These are phyloP conservation scores for Mangifera indica DNA, from an alignment of 345 rosid genomes.

Conservation along the genomic window DNA sequence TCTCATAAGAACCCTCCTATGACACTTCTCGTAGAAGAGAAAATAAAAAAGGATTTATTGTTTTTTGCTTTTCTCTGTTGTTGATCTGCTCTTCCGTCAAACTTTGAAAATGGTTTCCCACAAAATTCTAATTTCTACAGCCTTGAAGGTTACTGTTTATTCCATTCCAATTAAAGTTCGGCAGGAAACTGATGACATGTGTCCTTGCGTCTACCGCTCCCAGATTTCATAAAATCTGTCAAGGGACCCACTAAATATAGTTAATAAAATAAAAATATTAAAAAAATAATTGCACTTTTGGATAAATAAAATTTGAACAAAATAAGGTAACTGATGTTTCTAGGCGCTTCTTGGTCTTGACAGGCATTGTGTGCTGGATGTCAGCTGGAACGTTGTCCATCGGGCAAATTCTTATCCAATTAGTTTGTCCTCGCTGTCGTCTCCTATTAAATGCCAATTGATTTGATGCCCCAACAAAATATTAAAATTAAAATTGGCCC, in stretches of 20 bases:
- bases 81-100: conserved; percentile 7
- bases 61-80: not conserved
- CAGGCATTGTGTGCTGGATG: no score
- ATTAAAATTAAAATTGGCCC: no score
- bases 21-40: not conserved
- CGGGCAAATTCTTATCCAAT: no score
- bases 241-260: conserved; percentile 16
- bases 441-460: no score
- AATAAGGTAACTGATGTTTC: no score
- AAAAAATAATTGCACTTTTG: no score
- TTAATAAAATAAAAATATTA: no score
- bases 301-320: no score
- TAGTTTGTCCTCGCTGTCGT: no score
- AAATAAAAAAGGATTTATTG: not conserved
- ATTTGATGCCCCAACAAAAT: no score
- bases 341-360: no score
- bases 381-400: no score
- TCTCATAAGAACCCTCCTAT: conserved; percentile 18
- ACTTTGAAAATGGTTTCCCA: conserved; percentile 31
- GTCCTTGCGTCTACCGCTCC: conserved; percentile 18
- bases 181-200: conserved; percentile 23
- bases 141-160: not conserved
- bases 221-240: not conserved
- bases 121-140: conserved; percentile 34
- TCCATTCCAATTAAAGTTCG: not conserved